These are phyloP conservation scores for Dichotomopilus funicola DNA, from an alignment of 2,329 filamentous ascomycete species.

Conservation along the genomic window DNA sequence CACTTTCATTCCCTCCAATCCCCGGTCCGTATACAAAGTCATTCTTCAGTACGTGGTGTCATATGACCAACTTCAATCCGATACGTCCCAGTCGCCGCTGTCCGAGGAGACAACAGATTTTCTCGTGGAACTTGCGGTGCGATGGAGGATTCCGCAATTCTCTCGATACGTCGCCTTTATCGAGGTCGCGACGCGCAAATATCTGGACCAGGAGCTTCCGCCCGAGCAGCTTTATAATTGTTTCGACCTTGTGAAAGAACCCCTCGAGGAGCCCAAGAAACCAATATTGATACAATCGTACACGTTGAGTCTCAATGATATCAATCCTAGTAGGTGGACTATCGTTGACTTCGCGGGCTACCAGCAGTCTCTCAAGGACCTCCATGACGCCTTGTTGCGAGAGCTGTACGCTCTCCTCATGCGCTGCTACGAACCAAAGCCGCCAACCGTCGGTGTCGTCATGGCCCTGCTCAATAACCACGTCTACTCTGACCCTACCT, in stretches of 20 bases:
- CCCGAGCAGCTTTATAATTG: constrained; percentile 76
- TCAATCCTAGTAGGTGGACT: constrained; percentile 59
- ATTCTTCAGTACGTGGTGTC: constrained; percentile 72
- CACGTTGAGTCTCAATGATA: constrained; percentile 45
- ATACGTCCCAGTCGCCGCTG: constrained; percentile 46
- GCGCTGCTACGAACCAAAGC: constrained; percentile 82
- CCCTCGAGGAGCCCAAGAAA: constrained; percentile 60
- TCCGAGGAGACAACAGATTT: constrained; percentile 77
- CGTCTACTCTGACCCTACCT: constrained; percentile 70
- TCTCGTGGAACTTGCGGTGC: constrained; percentile 73
- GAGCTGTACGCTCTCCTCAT: constrained; percentile 85
- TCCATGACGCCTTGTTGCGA: constrained; percentile 77
- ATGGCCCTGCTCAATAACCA: constrained; percentile 78
- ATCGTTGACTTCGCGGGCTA: constrained; percentile 63
- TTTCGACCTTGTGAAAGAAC: constrained; percentile 74
- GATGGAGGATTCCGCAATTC: constrained; percentile 84
- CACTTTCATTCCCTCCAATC: constrained; percentile 82
- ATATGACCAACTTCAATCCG: constrained; percentile 53
- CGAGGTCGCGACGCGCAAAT: constrained; percentile 80
- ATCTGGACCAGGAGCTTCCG: constrained; percentile 72
- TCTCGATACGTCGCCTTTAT: constrained; percentile 74
- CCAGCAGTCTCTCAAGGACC: constrained; percentile 63
- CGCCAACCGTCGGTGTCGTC: constrained; percentile 70
- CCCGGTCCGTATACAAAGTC: constrained; percentile 74
- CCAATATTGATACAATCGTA: constrained; percentile 49